Conservation (phyloP, 768 basidiomycete genomes). For the Cubamyces lactineus region DNA sequence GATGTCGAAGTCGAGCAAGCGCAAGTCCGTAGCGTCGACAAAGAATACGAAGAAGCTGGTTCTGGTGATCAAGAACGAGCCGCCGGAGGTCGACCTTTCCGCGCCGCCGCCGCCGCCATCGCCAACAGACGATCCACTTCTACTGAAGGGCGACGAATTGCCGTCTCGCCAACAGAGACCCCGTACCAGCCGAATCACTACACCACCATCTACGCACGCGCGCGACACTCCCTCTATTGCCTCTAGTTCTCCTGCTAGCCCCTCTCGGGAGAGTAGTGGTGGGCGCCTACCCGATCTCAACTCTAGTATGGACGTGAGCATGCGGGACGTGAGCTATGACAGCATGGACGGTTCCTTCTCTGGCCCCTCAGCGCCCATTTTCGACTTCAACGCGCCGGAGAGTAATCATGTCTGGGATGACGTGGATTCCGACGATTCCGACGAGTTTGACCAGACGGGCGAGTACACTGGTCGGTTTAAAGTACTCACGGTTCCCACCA, state of each 20-base stretch:
- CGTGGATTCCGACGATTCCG: conserved; percentile 31
- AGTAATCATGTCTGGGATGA: conserved; percentile 27
- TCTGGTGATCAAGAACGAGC: conserved; percentile 58
- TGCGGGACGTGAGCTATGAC: conserved; percentile 18
- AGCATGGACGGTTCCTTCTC: conserved; percentile 22
- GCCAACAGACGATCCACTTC: conserved; percentile 75
- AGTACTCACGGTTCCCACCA: conserved; percentile 59
- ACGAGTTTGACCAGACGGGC: conserved; percentile 45
- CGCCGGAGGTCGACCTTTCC: conserved; percentile 62
- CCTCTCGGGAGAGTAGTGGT: conserved; percentile 8
- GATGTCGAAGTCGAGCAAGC: conserved; percentile 45
- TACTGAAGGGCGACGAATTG: conserved; percentile 49
- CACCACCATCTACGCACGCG: conserved; percentile 34
- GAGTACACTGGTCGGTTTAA: conserved; percentile 72
- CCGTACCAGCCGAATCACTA: conserved; percentile 22
- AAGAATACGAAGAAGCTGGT: conserved; percentile 33
- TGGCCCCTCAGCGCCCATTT: conserved; percentile 22
- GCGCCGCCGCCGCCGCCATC: conserved; percentile 68
- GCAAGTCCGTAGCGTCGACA: conserved; percentile 35
- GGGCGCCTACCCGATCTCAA: conserved; percentile 27
- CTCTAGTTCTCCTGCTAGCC: conserved; percentile 36
- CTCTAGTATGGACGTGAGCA: conserved; percentile 21
- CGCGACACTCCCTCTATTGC: conserved; percentile 43
- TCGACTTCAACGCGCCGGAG: conserved; percentile 26
- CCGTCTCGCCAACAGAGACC: conserved; percentile 31